Conservation (phyloP, 2,329 filamentous ascomycete genomes). For the Verticillium albo-atrum region DNA sequence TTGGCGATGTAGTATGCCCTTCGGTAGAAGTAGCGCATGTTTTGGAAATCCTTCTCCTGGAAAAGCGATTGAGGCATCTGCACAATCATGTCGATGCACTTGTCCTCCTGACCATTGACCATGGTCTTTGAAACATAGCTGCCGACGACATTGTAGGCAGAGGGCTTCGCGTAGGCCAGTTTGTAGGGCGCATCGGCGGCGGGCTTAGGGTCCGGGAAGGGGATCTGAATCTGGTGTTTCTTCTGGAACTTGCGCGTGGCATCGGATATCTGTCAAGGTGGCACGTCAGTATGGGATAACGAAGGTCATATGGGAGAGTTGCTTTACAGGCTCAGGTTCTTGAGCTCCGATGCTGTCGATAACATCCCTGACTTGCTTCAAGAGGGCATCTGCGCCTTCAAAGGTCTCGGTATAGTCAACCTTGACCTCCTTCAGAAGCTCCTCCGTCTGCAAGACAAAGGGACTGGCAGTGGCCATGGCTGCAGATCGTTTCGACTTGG, state of each 20-base stretch:
- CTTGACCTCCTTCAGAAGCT: constrained; percentile 51
- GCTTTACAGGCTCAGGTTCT: constrained; percentile 44
- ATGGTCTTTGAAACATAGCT: constrained; percentile 79
- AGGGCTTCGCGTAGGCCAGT: constrained; percentile 70
- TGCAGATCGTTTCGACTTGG: constrained; percentile 32
- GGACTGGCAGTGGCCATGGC: constrained; percentile 44
- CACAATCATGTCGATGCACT: constrained; percentile 76
- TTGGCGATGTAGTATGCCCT: constrained; percentile 87
- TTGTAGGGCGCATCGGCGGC: constrained; percentile 75
- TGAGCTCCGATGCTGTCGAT: constrained; percentile 48
- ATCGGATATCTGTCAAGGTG: constrained; percentile 54
- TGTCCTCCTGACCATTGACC: constrained; percentile 53
- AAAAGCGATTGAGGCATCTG: constrained; percentile 78
- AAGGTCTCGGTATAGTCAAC: constrained; percentile 47
- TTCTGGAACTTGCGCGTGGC: constrained; percentile 65
- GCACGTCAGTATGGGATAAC: neutral
- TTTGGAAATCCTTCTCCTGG: constrained; percentile 91
- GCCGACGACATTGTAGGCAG: constrained; percentile 80
- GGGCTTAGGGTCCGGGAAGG: constrained; percentile 79
- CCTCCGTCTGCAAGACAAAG: constrained; percentile 56
- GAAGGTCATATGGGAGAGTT: constrained; percentile 2
- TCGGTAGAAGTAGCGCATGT: constrained; percentile 93
- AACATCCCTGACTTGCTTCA: constrained; percentile 47
- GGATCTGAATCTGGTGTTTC: constrained; percentile 65
- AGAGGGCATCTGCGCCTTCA: constrained; percentile 40